Evolutionary conservation across 2,329 filamentous ascomycete genomes (phyloP).

Genomic region (Westerdykella ornata): DNA sequence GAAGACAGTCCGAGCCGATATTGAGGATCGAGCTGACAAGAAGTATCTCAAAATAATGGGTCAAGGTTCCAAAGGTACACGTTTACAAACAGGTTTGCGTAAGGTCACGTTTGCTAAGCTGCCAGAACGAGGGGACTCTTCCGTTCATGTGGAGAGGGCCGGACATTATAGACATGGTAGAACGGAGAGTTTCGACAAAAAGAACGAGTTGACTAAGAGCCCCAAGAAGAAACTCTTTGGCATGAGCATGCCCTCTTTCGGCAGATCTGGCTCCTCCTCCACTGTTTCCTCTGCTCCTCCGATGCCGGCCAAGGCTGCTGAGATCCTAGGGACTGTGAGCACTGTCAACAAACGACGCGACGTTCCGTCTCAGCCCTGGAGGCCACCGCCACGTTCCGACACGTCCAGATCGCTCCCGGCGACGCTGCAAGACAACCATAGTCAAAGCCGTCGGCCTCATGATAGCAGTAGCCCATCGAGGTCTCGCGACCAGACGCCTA

Average conservation of each 20-base stretch:
- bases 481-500: neutral
- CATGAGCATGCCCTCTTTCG: constrained; percentile 23
- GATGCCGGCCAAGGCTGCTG: constrained; percentile 30
- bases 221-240: constrained; percentile 40
- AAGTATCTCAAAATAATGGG: constrained; percentile 31
- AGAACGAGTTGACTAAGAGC: constrained; percentile 24
- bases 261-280: constrained; percentile 6
- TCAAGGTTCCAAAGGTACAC: constrained; percentile 10
- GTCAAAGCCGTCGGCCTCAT: constrained; percentile 6
- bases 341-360: constrained; percentile 8
- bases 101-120: too few relatives aligned
- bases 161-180: constrained; percentile 7
- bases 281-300: constrained; percentile 4
- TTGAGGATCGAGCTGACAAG: constrained; percentile 38
- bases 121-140: neutral
- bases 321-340: constrained; percentile 30
- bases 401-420: constrained; percentile 22
- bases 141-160: neutral
- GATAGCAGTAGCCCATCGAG: neutral
- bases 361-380: constrained; percentile 5
- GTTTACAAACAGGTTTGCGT: too few relatives aligned
- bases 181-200: constrained; percentile 13
- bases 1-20: constrained; percentile 34
- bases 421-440: constrained; percentile 13
- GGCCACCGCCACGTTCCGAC: constrained; percentile 15